Base-by-base conservation (phyloP, 2,329 filamentous ascomycete species). In the Botryosphaeria dothidea region DNA sequence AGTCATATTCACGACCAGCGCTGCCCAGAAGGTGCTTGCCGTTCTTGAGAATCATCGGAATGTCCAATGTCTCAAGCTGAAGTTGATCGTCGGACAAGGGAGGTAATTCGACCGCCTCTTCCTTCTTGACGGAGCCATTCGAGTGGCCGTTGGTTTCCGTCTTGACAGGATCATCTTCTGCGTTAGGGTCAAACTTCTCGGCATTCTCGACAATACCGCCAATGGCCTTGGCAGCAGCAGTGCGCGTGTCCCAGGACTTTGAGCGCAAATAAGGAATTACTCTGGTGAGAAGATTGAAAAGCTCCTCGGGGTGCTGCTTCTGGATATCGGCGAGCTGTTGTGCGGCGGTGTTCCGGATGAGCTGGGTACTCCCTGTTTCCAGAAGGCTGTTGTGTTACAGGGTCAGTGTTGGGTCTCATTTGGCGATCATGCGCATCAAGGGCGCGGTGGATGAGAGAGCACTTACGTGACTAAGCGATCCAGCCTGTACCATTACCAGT, bases 321-420 rank as follows among this genome's bases (percentile, higher is more conserved):
- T 99, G 96, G 78, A 97, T 95, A 80, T 99, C 95, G 67, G 93
- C 95, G 68, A 99, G 86, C 80, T 99, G 95, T 75, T 96, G 93
- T 67, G 96, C 95, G 68, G 95, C 96, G 68, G 95, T 99, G 75
- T 97, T 96, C 71, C 96, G 90, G 75, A 99, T 98, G 70, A 99
- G 85, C 75, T 91, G 90, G 67, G 95, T 99, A 81, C 94, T 98
- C 72, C 95, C 95, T 65, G 95, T 98, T 85, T 99, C 95, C 72
- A 99, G 89, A 76, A 99, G 88, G 69, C 93, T 97, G 78, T 60
- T 61, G 56, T 41, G 52, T 61, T 65, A 62, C 43, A 41, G 45
- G 38, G 63, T 65, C 23, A 65, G 54, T 23, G 27, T 29, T 29
- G 27, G 7, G 54, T 45, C 54, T 57, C 54, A 57, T 25, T 29